Base-by-base conservation (phyloP, 352 stramenopile species). In the Aphanomyces euteiches region DNA sequence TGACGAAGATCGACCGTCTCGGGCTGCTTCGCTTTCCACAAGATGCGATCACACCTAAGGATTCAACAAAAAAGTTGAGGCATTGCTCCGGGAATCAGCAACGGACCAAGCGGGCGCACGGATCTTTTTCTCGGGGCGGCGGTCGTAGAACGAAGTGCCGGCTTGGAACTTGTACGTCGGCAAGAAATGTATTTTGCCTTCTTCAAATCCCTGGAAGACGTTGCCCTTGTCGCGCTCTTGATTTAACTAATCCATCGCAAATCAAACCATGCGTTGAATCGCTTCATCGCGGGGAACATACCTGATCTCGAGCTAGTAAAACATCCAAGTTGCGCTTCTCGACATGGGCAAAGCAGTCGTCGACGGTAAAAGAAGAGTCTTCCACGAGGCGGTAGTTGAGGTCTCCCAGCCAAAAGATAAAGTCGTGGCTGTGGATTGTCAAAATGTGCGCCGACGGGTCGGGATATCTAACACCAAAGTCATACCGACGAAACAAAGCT, bases 151-250 rank as follows among this genome's bases (percentile, higher is more conserved):
- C 56, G 95, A 90, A 12, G 95, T 98, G 0, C 95, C 96, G 4
- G 95, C 89, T 72, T 99, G 91, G 73, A 98, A 99, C 76, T 99
- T 99, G 84, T 99, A 99, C 6, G 96, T 99, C 2, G 96, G 96
- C 36, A 80, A 77, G 74, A 99, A 99, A 2, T 72, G 73, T n/a
- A 99, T 84, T 3, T 74, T 37, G 1, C 92, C 95, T 87, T 98
- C 92, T 73, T 93, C 84, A 74, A 97, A 98, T 0, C 85, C 90
- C 12, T 91, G 80, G 50, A 97, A 87, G 3, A 93, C 88, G 45
- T 89, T 85, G 4, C 88, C 82, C 6, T 78, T 78, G 54, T 82
- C 79, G 3, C 87, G 76, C 61, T 97, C 89, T 1, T 84, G 80
- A 5, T 79, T 76, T 10, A 97, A 76, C 56, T 84, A 68, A 28